Evolutionary conservation across 148 eudicot genomes (phyloP).

Genomic region (Cornus controversa): DNA sequence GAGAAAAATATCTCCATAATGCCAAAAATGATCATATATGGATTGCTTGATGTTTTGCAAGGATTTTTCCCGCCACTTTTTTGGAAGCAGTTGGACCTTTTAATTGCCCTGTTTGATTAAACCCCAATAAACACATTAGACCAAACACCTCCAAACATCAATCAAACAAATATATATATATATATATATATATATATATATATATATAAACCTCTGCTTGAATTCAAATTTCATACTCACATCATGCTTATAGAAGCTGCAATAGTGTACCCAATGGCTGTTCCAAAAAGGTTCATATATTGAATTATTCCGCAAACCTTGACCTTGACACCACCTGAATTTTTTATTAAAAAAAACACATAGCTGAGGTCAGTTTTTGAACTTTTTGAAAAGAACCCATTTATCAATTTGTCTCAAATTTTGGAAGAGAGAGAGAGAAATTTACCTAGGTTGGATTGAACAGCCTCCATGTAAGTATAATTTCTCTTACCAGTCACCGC

Average conservation of each 20-base stretch:
- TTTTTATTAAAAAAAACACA: background rate
- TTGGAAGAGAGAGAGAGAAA: background rate
- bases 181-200: too few relatives aligned
- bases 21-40: slow-evolving; percentile 38
- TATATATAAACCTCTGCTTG: background rate
- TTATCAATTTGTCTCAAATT: background rate
- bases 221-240: slow-evolving; percentile 18
- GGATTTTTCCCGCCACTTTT: slow-evolving; percentile 16
- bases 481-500: slow-evolving; percentile 31
- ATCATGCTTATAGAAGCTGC: slow-evolving; percentile 52
- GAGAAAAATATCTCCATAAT: slow-evolving; percentile 31
- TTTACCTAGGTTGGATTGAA: slow-evolving; percentile 35
- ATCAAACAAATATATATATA: too few relatives aligned
- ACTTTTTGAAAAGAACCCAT: background rate
- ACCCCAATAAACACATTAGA: background rate
- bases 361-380: background rate
- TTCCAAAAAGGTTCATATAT: slow-evolving; percentile 42
- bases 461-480: slow-evolving; percentile 59
- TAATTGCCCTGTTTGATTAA: slow-evolving; percentile 28
- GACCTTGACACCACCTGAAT: slow-evolving; percentile 36
- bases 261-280: slow-evolving; percentile 50
- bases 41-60: slow-evolving; percentile 32
- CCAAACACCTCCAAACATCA: background rate
- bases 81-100: slow-evolving; percentile 39
- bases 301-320: slow-evolving; percentile 43